Evolutionary conservation across 225 moss, liverwort and hornwort genomes (phyloP).

Genomic region (Sphagnum tenellum): DNA sequence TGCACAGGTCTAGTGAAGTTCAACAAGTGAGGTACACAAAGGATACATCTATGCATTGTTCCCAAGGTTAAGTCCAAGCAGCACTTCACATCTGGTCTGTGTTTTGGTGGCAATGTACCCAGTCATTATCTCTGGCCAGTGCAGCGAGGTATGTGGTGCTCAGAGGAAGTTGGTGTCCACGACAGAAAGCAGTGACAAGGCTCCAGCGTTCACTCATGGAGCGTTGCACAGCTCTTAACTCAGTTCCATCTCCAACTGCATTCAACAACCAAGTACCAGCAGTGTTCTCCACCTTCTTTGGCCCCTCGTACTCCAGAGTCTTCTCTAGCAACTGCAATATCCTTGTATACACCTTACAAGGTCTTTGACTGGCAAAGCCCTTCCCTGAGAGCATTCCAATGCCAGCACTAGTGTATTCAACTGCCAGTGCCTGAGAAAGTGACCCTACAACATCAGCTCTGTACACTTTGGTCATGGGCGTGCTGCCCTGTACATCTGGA

Average conservation of each 20-base stretch:
- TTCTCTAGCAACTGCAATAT: conserved; percentile 66
- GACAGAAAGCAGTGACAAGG: conserved; percentile 92
- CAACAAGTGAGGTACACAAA: no score
- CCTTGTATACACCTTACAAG: conserved; percentile 33
- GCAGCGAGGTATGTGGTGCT: conserved; percentile 72
- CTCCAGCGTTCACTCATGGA: conserved; percentile 89
- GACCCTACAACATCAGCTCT: conserved; percentile 19
- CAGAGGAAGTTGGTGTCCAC: conserved; percentile 77
- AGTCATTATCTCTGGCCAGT: conserved; percentile 87
- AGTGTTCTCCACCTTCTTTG: conserved; percentile 49
- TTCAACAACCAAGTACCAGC: conserved; percentile 77
- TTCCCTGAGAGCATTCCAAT: conserved; percentile 48
- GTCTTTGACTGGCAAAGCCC: conserved; percentile 22
- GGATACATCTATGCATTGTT: no score
- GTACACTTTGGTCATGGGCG: conserved; percentile 13
- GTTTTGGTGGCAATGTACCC: conserved; percentile 29
- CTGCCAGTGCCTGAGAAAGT: conserved; percentile 57
- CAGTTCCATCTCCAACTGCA: conserved; percentile 80
- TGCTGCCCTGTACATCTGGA: conserved; percentile 10
- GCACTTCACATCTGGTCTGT: no score
- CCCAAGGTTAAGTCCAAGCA: no score
- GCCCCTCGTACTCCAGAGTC: conserved; percentile 62
- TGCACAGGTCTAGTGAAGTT: no score
- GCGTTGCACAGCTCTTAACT: conserved; percentile 71
- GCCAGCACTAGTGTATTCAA: conserved; percentile 66